Evolutionary conservation across 2,329 filamentous ascomycete species (phyloP).

Genomic region (Aspergillus sp.): DNA sequence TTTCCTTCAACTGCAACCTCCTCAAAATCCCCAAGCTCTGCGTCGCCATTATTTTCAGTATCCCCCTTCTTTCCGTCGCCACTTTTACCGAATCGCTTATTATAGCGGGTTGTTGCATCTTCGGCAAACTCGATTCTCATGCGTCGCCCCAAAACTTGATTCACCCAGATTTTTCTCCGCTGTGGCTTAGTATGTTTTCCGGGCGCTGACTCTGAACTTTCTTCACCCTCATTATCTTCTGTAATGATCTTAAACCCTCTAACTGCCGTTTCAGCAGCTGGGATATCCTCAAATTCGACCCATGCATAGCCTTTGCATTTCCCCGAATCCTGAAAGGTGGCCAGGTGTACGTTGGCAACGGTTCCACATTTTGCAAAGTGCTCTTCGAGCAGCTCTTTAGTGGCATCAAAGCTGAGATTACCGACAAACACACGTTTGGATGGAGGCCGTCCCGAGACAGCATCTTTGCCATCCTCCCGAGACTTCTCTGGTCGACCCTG

Average conservation of each 20-base stretch:
- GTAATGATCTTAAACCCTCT: constrained; percentile 73
- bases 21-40: constrained; percentile 10
- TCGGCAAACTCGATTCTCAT: constrained; percentile 92
- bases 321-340: constrained; percentile 92
- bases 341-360: constrained; percentile 80
- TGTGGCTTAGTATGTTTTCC: constrained; percentile 38
- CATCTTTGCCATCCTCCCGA: constrained; percentile 37
- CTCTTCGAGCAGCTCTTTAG: constrained; percentile 73
- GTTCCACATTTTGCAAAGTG: constrained; percentile 85
- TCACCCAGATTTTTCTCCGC: constrained; percentile 73
- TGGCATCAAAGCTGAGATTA: constrained; percentile 80
- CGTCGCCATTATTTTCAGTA: constrained; percentile 10
- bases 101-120: constrained; percentile 83
- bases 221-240: constrained; percentile 47
- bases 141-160: constrained; percentile 74
- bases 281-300: constrained; percentile 82
- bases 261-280: constrained; percentile 73
- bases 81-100: constrained; percentile 87
- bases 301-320: constrained; percentile 98
- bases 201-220: constrained; percentile 48
- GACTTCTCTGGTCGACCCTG: constrained; percentile 80
- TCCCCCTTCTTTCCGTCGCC: constrained; percentile 42
- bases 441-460: constrained; percentile 58
- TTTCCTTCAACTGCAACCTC: constrained; percentile 25
- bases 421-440: constrained; percentile 85